Conservation (phyloP, 768 basidiomycete species). For the Boletus speciosus region DNA sequence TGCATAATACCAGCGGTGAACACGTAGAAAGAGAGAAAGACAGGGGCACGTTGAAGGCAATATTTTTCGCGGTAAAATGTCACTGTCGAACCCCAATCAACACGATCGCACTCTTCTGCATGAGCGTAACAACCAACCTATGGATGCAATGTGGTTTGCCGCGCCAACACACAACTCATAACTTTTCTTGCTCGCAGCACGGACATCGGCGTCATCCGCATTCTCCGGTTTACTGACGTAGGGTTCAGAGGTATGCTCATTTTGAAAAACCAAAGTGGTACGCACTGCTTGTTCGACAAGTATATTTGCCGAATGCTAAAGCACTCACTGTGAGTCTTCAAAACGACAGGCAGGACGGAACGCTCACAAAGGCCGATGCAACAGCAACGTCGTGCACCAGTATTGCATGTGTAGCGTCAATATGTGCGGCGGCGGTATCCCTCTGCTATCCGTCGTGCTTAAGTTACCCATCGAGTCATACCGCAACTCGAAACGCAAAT, state of each 20-base stretch:
- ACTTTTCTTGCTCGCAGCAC: conserved; percentile 54
- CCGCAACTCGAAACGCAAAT: conserved; percentile 61
- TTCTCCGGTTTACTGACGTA: conserved; percentile 34
- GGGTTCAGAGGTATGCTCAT: background rate
- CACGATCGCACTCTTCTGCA: background rate
- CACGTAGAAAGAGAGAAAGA: conserved; percentile 74
- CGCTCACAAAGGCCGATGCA: conserved; percentile 78
- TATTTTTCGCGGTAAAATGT: conserved; percentile 61
- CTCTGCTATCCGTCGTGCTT: conserved; percentile 18
- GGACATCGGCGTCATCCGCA: conserved; percentile 50
- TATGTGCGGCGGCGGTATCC: conserved; percentile 56
- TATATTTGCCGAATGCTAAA: conserved; percentile 28
- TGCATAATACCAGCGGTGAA: conserved; percentile 83
- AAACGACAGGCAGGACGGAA: background rate
- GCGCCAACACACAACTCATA: conserved; percentile 73
- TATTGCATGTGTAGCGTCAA: conserved; percentile 82
- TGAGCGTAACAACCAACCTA: conserved; percentile 39
- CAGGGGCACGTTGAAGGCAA: conserved; percentile 56
- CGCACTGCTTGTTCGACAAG: conserved; percentile 38
- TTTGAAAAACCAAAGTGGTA: background rate
- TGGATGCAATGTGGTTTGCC: conserved; percentile 75
- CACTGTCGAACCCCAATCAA: conserved; percentile 34
- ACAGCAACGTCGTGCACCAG: conserved; percentile 72
- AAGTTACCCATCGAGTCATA: conserved; percentile 34
- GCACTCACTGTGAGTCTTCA: background rate